A percentile compares a stretch with the other conserved stretches of the same genome.
Conservation (phyloP, 179 eudicot genomes). For the Patellifolia procumbens region DNA sequence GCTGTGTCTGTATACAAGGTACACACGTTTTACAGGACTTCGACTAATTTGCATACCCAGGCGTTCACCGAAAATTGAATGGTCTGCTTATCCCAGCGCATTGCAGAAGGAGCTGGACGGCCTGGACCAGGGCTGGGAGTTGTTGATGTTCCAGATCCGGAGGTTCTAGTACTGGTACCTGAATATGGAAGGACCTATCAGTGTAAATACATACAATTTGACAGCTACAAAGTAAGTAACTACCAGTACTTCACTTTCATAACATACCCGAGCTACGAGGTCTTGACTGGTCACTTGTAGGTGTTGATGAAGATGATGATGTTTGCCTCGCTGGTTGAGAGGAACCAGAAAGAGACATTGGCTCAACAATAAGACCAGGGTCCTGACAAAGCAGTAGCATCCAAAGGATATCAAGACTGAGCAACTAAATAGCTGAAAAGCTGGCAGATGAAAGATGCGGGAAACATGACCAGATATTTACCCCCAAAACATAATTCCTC, state of each 20-base stretch:
- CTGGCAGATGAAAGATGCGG: not conserved
- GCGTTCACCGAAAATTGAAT: constrained; percentile 88
- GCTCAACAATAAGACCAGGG: constrained; percentile 80
- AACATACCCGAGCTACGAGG: constrained; percentile 55
- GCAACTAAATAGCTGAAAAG: not conserved
- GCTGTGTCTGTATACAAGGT: not conserved
- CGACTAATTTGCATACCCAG: constrained; percentile 58
- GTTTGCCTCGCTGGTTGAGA: constrained; percentile 62
- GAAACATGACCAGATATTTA: not conserved
- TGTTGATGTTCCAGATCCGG: constrained; percentile 55
- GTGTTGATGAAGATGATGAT: constrained; percentile 44
- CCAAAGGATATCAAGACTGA: constrained; percentile 11
- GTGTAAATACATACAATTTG: not conserved
- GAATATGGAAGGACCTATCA: constrained; percentile 20
- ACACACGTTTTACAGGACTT: not conserved
- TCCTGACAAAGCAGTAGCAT: constrained; percentile 54
- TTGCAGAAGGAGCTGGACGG: constrained; percentile 56
- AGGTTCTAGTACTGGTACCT: constrained; percentile 65
- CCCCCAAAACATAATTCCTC: not conserved
- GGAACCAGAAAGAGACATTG: constrained; percentile 55
- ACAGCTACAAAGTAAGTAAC: constrained; percentile 9
- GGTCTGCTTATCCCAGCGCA: constrained; percentile 84
- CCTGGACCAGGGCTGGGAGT: constrained; percentile 39
- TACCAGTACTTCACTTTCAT: not conserved
- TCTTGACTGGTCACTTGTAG: constrained; percentile 49